A percentile compares a stretch with the other conserved stretches of the same genome.
phyloP scores from a whole-genome alignment of 169 alveolate genomes.

The Eimeria nieschulzi region DNA sequence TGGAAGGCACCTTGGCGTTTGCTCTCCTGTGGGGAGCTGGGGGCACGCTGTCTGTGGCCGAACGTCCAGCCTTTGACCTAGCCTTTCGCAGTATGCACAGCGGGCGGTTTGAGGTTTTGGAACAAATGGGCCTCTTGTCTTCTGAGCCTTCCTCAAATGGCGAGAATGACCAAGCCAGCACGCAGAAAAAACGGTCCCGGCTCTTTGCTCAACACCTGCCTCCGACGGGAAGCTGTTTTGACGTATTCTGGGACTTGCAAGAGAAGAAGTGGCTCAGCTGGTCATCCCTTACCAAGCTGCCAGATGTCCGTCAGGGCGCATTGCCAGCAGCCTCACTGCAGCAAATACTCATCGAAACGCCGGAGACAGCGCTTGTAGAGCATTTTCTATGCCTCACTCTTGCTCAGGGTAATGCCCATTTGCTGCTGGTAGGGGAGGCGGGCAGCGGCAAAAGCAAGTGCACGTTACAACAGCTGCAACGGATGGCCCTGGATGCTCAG shows the following conservation, averaged over 20 bases:
- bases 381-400: constrained; percentile 4
- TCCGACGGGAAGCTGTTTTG: constrained; percentile 61
- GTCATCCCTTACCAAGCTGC: constrained; percentile 55
- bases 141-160: neutral
- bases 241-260: constrained; percentile 57
- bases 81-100: constrained; percentile 61
- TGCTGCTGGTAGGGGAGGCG: constrained; percentile 50
- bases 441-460: constrained; percentile 66
- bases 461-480: constrained; percentile 29
- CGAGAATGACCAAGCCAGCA: neutral
- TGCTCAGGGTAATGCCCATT: constrained; percentile 1
- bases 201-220: constrained; percentile 43
- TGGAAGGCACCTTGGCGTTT: constrained; percentile 52
- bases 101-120: constrained; percentile 44
- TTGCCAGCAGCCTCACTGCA: constrained; percentile 16
- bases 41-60: constrained; percentile 49
- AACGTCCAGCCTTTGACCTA: constrained; percentile 55
- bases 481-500: constrained; percentile 41
- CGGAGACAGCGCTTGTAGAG: constrained; percentile 37
- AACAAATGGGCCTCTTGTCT: constrained; percentile 53
- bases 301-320: constrained; percentile 52
- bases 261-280: constrained; percentile 53
- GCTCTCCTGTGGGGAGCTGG: constrained; percentile 63
- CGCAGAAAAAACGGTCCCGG: neutral
- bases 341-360: constrained; percentile 34